Base-by-base conservation (phyloP, 2,329 filamentous ascomycete species). In the Aspergillus pseudoglaucus region DNA sequence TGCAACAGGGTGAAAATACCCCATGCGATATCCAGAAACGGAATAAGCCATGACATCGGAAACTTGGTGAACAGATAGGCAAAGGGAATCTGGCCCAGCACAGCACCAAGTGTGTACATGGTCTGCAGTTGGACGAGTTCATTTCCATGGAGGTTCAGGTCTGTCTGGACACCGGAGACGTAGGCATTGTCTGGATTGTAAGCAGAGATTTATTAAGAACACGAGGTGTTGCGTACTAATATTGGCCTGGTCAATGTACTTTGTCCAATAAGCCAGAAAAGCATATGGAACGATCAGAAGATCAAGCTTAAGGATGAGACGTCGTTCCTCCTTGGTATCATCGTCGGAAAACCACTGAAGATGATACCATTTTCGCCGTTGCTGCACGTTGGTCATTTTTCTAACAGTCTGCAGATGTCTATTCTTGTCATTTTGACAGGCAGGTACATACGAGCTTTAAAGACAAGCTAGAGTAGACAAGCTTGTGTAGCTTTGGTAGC, bases 1-100 rank as follows among this genome's bases (percentile, higher is more conserved):
- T 81, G 77, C 3, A 81, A 63, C 7, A 83, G 66, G 0, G 79
- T 82, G 50, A 82, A 78, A 14, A 81, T 60, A 0, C 77, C 78
- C 79, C 79, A 82, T 2, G 66, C 59, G 1, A 81, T 53, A 48
- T 81, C 76, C 51, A 80, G 65, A 7, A 69, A 66, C 0, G 79
- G 78, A 5, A 80, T 70, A 0, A 77, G 54, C 62, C 71, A 79
- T 47, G 73, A 69, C 62, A 81, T 75, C 0, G 75, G 64, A 8
- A 65, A 46, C 35, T 50, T 59, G 14, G 70, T 74, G 49, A 80
- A 75, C 1, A 80, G 60, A 49, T 77, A 78, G 51, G 75, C 68
- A 54, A 78, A 78, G 0, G 77, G 77, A 6, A 80, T 60, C 55
- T 78, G 75, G 4, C 75, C 75, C 0, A 75, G 57, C 1, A 79